A percentile compares a stretch with the other conserved stretches of the same genome.
phyloP scores from a whole-genome alignment of 306 rosid genomes.

The Rosa persica region DNA sequence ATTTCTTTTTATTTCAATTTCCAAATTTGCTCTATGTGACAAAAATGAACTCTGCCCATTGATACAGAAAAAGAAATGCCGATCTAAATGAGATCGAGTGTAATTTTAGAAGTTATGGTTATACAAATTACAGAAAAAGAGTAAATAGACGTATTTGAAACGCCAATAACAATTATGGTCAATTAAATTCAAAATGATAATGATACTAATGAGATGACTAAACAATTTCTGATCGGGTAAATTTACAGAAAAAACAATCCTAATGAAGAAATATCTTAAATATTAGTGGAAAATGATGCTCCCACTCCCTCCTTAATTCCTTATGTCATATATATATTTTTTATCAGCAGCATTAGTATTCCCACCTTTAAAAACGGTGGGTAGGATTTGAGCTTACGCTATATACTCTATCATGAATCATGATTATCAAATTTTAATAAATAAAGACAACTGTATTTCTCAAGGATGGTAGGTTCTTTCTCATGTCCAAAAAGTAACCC shows the following conservation, averaged over 20 bases:
- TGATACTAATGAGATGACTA: not conserved
- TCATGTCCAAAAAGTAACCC: not conserved
- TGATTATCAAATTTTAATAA: not conserved
- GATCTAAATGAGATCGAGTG: not conserved
- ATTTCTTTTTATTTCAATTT: not conserved
- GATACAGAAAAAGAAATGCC: not conserved
- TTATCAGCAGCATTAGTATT: not conserved
- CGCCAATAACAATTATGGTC: not conserved
- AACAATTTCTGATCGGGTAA: not conserved
- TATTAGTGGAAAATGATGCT: not conserved
- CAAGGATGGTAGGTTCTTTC: slow-evolving; percentile 13
- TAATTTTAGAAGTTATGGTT: not conserved
- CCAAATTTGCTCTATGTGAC: not conserved
- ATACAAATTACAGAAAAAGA: not conserved
- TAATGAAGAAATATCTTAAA: not conserved
- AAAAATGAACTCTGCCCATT: not conserved
- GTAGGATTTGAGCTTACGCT: slow-evolving; percentile 11
- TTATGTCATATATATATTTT: not conserved
- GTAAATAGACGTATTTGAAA: not conserved
- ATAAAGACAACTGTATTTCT: slow-evolving; percentile 15
- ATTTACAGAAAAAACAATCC: not conserved
- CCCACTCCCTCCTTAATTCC: not conserved
- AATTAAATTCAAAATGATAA: not conserved
- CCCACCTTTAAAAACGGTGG: not conserved
- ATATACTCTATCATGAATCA: slow-evolving; percentile 4